Percentiles rank a stretch among this genome's conserved stretches.
These are phyloP conservation scores for Salix suchowensis DNA, from an alignment of 345 rosid genomes.

Conservation along the genomic window DNA sequence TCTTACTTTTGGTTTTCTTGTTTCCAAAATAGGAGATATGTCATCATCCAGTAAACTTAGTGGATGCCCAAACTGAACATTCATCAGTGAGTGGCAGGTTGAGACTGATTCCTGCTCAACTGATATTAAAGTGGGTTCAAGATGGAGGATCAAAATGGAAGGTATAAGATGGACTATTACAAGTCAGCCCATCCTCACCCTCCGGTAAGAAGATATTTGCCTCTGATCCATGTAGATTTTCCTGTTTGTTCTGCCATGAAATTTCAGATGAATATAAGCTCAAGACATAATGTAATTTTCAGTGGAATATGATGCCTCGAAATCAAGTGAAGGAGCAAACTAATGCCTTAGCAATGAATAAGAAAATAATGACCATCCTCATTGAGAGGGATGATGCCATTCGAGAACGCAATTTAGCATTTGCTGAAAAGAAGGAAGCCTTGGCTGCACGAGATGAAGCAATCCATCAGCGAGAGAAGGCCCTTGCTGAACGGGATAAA, in stretches of 20 bases:
- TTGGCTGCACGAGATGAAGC: slow-evolving; percentile 73
- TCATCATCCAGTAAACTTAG: background rate
- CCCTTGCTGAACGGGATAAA: slow-evolving; percentile 65
- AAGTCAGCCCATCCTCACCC: slow-evolving; percentile 44
- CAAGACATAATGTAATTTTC: slow-evolving; percentile 19
- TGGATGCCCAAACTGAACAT: background rate
- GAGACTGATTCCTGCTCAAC: background rate
- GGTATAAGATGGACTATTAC: slow-evolving; percentile 56
- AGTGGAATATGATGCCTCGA: slow-evolving; percentile 75
- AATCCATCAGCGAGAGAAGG: slow-evolving; percentile 72
- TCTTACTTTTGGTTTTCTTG: background rate
- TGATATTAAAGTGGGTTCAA: slow-evolving; percentile 3
- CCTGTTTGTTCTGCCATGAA: background rate
- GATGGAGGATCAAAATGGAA: slow-evolving; percentile 78
- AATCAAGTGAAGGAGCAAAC: slow-evolving; percentile 73
- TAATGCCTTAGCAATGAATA: slow-evolving; percentile 78
- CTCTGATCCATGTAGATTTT: background rate
- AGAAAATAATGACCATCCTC: slow-evolving; percentile 78
- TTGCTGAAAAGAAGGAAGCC: slow-evolving; percentile 68
- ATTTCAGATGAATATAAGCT: slow-evolving; percentile 18
- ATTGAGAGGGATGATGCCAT: slow-evolving; percentile 77
- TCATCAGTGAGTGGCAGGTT: slow-evolving; percentile 1
- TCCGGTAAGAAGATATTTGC: slow-evolving; percentile 33
- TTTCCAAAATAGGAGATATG: background rate
- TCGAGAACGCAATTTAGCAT: slow-evolving; percentile 61